Conservation (phyloP, 441 rosid genomes). For the Erysimum cheiri region DNA sequence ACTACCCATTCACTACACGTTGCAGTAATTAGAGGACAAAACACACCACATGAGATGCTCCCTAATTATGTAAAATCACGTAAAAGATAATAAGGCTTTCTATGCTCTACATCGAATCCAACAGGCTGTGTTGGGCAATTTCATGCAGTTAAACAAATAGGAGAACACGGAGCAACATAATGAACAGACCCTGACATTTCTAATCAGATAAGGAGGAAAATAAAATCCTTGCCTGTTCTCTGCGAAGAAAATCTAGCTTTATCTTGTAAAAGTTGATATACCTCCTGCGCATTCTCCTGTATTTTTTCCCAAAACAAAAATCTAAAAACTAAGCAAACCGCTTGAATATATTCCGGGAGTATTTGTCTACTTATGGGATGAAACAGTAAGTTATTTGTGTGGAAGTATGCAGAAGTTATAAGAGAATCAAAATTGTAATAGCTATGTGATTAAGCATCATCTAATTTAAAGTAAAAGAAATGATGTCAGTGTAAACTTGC, state of each 20-base stretch:
- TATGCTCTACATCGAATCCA: constrained; percentile 27
- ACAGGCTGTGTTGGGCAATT: constrained; percentile 17
- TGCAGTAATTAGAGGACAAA: constrained; percentile 13
- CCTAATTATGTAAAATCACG: constrained; percentile 15
- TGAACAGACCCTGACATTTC: constrained; percentile 20
- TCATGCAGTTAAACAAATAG: constrained; percentile 24
- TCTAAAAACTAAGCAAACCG: constrained; percentile 29
- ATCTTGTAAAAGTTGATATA: constrained; percentile 81
- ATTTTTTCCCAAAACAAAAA: constrained; percentile 25
- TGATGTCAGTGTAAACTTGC: constrained; percentile 55
- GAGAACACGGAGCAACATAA: constrained; percentile 23
- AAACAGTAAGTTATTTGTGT: constrained; percentile 15
- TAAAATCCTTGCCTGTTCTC: constrained; percentile 65
- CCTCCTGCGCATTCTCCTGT: constrained; percentile 76
- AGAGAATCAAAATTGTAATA: background rate
- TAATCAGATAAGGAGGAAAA: constrained; percentile 20
- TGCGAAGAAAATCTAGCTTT: constrained; percentile 75
- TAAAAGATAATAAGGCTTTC: constrained; percentile 19
- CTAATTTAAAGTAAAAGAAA: constrained; percentile 14
- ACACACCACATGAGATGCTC: constrained; percentile 23
- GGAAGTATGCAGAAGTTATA: constrained; percentile 7
- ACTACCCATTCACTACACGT: constrained; percentile 24
- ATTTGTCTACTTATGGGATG: constrained; percentile 14
- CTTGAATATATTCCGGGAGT: constrained; percentile 11
- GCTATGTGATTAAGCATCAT: constrained; percentile 18